A percentile compares a stretch with the other conserved stretches of the same genome.
phyloP scores from a whole-genome alignment of 305 asterid species.

The Monarda citriodora region DNA sequence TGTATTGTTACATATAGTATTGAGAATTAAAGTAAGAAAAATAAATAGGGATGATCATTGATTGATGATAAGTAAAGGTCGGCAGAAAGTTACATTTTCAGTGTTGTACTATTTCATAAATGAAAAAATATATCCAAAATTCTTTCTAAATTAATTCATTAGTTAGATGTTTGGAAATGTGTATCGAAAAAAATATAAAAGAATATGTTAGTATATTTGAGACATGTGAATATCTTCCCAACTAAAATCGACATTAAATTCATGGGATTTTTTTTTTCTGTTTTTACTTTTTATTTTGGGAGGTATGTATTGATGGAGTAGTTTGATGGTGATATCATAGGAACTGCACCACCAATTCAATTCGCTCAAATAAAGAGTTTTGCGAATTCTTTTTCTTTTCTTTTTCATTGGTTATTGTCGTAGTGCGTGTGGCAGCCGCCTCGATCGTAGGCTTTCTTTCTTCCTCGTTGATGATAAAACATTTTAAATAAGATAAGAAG shows the following conservation, averaged over 20 bases:
- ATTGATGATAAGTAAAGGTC: not conserved
- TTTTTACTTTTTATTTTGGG: too few relatives aligned
- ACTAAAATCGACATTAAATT: not conserved
- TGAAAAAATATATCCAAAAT: too few relatives aligned
- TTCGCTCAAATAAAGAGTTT: not conserved
- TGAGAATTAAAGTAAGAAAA: too few relatives aligned
- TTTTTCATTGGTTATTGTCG: not conserved
- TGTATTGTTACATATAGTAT: too few relatives aligned
- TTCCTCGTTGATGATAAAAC: not conserved
- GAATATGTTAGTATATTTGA: too few relatives aligned
- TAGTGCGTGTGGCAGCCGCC: not conserved
- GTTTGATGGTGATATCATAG: constrained; percentile 7
- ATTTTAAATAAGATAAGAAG: too few relatives aligned
- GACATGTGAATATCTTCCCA: not conserved
- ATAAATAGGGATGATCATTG: not conserved
- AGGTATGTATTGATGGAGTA: not conserved
- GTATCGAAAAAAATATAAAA: too few relatives aligned
- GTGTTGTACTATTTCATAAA: too few relatives aligned
- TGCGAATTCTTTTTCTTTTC: not conserved
- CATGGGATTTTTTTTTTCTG: too few relatives aligned
- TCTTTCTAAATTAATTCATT: too few relatives aligned
- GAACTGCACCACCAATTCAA: constrained; percentile 6
- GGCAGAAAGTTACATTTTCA: not conserved
- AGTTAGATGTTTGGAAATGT: too few relatives aligned
- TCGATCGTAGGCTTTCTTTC: not conserved